Evolutionary conservation across 1,284 basidiomycete species (phyloP), one percentile per base, ranked within the genome.

Genomic region (Ganoderma meredithae): DNA sequence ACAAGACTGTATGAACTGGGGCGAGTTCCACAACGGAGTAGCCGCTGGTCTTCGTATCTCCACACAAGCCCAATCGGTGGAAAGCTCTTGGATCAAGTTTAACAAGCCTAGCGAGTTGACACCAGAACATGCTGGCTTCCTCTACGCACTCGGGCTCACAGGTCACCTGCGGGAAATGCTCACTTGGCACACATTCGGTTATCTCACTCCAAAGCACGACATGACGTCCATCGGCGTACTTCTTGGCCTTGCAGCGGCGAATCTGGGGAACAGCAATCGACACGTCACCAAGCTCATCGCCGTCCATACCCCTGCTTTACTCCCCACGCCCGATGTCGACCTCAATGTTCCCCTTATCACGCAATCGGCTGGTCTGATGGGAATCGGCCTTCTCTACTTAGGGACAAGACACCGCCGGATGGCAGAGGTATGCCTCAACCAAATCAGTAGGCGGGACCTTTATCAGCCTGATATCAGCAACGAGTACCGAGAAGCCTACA

Each of bases 11-110:
- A 80, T 90, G 10, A 89, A 88, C 66, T 99, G 97, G 98, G 96
- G 96, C 19, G 94, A 96, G 69, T 99, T 99, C 80, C 97, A 99
- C 81, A 97, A 98, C 71, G 98, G 98, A 19, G 97, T 98, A 0
- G 95, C 96, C 1, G 93, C 95, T 1, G 97, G 93, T 1, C 81
- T 99, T 66, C 90, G 94, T 5, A 90, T 96, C 63, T 90, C 92
- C 0, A 89, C 93, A 0, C 86, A 90, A n/a, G 88, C 91, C n/a
- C 82, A 85, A 63, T 89, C 90, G 22, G 88, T 96, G 52, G 94
- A 96, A 76, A 95, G 93, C 70, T 95, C 95, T 0, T 97, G 97
- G 91, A 96, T 98, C 74, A 91, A 95, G 22, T 96, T 95, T 84
- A 97, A 97, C 79, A 93, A 92, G 71, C 96, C 96, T 0, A 85